Base-by-base conservation (phyloP, 2,329 filamentous ascomycete genomes). In the Pseudonectria buxi region DNA sequence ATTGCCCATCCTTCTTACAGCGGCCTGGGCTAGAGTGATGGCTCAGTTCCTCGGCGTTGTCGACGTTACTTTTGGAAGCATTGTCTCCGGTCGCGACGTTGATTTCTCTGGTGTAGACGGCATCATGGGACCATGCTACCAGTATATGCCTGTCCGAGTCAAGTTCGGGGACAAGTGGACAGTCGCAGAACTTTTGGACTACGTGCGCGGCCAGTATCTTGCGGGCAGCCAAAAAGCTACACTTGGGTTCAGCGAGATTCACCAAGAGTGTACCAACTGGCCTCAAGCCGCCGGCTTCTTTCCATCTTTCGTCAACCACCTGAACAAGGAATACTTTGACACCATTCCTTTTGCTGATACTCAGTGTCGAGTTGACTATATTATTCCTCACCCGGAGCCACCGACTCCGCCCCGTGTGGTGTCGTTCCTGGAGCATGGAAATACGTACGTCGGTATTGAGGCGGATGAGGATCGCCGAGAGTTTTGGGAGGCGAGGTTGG, bases 131-230 rank as follows among this genome's bases (percentile, higher is more conserved):
- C 51, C 52, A 1, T 55, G 52, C 37, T 55, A 55, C 26, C 52
- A 55, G 15, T 55, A 54, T 40, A 53, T 51, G 31, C 52, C 52
- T 1, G 41, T 55, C 7, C 44, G 52, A n/a, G 50, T 55, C 36
- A 43, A 35, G 28, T 48, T 55, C 6, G 39, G 46, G 26, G 18
- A 40, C 13, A 26, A 30, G 14, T 54, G 48, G 52, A 54, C 48
- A 12, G 43, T 27, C 7, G 32, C 29, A 2, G 38, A 51, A 3
- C 40, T 55, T 2, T 22, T 55, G 6, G 38, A 49, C 22, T 37
- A 44, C 2, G 48, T 55, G 1, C 48, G 49, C 15, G 36, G 24
- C 6, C 44, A 54, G 14, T 51, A 43, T 2, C 43, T 53, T 1
- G 43, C 53, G 14, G 48, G 51, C 2, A 51, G 40, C 14, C 48